Base-by-base conservation (phyloP, 345 rosid species). In the Clausena lansium region DNA sequence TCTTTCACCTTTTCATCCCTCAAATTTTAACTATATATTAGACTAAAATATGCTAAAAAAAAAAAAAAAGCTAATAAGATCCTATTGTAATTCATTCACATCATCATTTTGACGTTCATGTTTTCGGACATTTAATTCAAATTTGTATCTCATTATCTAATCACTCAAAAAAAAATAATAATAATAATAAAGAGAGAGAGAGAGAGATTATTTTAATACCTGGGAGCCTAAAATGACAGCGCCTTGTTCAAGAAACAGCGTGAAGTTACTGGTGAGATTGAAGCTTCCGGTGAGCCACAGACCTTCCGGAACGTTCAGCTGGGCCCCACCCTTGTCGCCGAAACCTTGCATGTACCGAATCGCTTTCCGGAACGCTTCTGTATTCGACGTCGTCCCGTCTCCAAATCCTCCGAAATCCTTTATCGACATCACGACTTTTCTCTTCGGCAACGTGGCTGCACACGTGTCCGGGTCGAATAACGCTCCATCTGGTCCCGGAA, bases 211-310 rank as follows among this genome's bases (percentile, higher is more conserved):
- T 60, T 19, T 75, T 73, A 5, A 25, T 73, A 92, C 99, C 98
- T 88, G 92, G 77, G 98, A 97, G 76, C 97, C 99, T 80, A 97
- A 78, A 80, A 97, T 87, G 30, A 91, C 81, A 33, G 99, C 98
- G 24, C 93, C 98, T 11, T 76, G 86, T 61, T 94, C 87, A 19
- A 97, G 97, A 32, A 92, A 97, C 81, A 97, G 86, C 47, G 96
- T 94, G 89, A 97, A 91, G 81, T 94, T 89, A 75, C 96, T 93
- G 77, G 99, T 97, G 63, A 97, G 90, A 77, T 97, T 94, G 77
- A 97, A 94, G 84, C 93, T 92, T 35, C 99, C 99, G 2, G 99
- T 88, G 30, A 97, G 82, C 98, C 98, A 94, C 75, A 81, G 82
- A 32, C 99, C 98, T 69, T 39, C 65, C 0, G 98, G 99, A 5